Evolutionary conservation across 176 grass and related monocot genomes (phyloP), one percentile per base, ranked within the genome.

Genomic region (Puya raimondii): DNA sequence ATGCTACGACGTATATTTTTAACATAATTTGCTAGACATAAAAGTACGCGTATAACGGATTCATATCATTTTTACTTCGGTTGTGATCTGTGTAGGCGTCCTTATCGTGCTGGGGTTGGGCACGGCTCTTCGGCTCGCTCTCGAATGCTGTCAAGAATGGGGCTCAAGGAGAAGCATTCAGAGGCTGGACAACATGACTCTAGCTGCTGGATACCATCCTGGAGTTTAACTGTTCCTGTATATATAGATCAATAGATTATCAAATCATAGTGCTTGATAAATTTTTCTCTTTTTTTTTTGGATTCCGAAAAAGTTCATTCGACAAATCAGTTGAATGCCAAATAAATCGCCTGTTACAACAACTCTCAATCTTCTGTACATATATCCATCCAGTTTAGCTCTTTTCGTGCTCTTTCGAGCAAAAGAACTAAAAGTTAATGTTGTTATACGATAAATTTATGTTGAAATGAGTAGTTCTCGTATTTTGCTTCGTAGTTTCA

Each of bases 91-190:
- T 76, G 33, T 79, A 99, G 94, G 94, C 54, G 80, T 99, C 78
- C 89, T 99, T 63, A 88, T 99, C 8, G 87, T 99, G 72, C 83
- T 99, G 0, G 94, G 94, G 23, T 78, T 93, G 70, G 94, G 94
- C 80, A 99, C 94, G 13, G 90, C 94, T 20, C 76, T 99, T 78
- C 86, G 94, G 64, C 84, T 99, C 50, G 84, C 77, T 11, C 80
- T 99, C 1, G 94, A 93, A 84, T 99, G 94, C 75, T 99, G 94
- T 59, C 94, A 88, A 22, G 84, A 93, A 49, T 83, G 76, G 70
- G 82, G 84, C 70, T 79, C 89, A 3, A 76, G 82, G 64, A 93
- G 88, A 85, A 88, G 76, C 52, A 80, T 88, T n/a, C 84, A 80
- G 48, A 80, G 80, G 70, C 66, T 85, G 66, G 85, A 91, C n/a